Evolutionary conservation across 305 asterid genomes (phyloP).

Genomic region (Fraxinus paxiana): DNA sequence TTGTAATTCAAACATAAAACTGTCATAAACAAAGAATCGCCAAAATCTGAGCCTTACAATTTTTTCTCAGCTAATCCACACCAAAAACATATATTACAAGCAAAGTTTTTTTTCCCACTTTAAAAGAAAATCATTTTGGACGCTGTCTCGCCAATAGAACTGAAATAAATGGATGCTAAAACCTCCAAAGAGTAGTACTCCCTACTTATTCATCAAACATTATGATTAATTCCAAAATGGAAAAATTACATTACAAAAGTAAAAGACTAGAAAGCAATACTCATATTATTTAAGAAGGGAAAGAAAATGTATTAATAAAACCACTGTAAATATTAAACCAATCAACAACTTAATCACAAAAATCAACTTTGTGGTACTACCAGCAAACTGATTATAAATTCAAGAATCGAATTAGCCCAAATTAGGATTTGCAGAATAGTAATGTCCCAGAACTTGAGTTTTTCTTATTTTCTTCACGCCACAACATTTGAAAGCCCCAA

Average conservation of each 20-base stretch:
- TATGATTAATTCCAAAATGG: background rate
- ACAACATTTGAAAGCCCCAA: background rate
- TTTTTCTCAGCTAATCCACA: background rate
- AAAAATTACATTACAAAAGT: background rate
- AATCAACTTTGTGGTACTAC: background rate
- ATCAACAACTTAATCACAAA: slow-evolving; percentile 6
- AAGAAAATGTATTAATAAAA: background rate
- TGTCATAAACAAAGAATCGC: background rate
- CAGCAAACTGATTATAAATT: slow-evolving; percentile 3
- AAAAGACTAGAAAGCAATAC: background rate
- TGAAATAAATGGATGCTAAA: background rate
- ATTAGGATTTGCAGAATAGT: slow-evolving; percentile 11
- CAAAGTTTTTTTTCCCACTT: background rate
- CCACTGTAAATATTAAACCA: background rate
- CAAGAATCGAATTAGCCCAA: slow-evolving; percentile 10
- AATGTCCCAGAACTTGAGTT: background rate
- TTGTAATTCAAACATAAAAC: background rate
- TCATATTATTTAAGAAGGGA: background rate
- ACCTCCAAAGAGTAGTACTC: background rate
- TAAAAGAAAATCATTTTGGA: background rate
- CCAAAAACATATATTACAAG: background rate
- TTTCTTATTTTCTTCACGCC: background rate
- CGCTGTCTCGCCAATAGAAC: background rate
- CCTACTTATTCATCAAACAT: background rate
- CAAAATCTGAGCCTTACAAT: background rate